Evolutionary conservation across 2,329 filamentous ascomycete species (phyloP).

Genomic region (Didymella pinodella): DNA sequence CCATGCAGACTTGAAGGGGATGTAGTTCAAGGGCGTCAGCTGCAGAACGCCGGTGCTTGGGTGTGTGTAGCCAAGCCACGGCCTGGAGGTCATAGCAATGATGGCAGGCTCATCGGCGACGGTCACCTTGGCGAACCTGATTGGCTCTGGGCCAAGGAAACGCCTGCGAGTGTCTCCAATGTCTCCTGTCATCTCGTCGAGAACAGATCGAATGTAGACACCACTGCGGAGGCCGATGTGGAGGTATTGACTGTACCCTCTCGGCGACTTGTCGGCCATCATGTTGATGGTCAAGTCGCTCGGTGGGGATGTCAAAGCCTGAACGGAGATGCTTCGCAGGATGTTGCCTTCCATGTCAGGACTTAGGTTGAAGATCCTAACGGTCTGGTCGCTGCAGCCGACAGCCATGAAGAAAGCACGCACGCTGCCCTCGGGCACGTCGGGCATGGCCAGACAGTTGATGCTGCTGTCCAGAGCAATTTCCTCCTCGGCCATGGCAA

Average conservation of each 20-base stretch:
- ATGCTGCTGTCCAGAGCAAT: slow-evolving; percentile 95
- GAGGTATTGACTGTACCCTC: slow-evolving; percentile 87
- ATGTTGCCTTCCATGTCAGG: slow-evolving; percentile 75
- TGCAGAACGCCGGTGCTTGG: slow-evolving; percentile 86
- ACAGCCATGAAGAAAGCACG: slow-evolving; percentile 94
- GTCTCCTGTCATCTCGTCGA: slow-evolving; percentile 95
- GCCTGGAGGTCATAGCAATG: slow-evolving; percentile 86
- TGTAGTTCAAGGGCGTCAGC: slow-evolving; percentile 89
- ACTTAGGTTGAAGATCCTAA: slow-evolving; percentile 88
- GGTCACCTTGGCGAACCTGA: slow-evolving; percentile 89
- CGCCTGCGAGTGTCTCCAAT: slow-evolving; percentile 93
- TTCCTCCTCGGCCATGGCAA: slow-evolving; percentile 92
- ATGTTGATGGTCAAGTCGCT: slow-evolving; percentile 90
- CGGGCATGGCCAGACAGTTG: slow-evolving; percentile 90
- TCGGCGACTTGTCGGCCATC: slow-evolving; percentile 92
- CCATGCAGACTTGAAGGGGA: slow-evolving; percentile 90
- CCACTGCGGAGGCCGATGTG: slow-evolving; percentile 96
- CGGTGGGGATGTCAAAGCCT: slow-evolving; percentile 88
- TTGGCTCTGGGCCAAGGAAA: slow-evolving; percentile 89
- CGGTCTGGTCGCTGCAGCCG: slow-evolving; percentile 95
- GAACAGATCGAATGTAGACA: slow-evolving; percentile 91
- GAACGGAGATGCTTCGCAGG: slow-evolving; percentile 91
- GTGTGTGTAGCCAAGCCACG: slow-evolving; percentile 96
- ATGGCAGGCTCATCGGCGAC: slow-evolving; percentile 86
- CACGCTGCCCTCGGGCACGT: slow-evolving; percentile 87